Base-by-base conservation (phyloP, 176 grass and related monocot genomes). In the Oryza nivara region DNA sequence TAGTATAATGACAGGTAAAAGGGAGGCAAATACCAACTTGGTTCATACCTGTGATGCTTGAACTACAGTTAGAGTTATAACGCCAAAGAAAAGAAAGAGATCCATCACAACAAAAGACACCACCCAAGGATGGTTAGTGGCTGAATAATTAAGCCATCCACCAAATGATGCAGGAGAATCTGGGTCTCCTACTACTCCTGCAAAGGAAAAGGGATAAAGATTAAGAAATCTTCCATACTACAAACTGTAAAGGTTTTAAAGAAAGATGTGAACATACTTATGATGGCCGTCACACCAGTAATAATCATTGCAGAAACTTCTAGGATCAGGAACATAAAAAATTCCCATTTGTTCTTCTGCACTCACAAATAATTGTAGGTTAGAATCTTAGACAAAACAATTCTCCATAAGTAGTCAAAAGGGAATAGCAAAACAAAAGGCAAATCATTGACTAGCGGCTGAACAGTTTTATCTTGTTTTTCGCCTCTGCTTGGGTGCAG, bases 301-400 rank as follows among this genome's bases (percentile, higher is more conserved):
- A 98, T 83, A 46, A 98, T 94, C 96, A 95, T 98, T 15, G 96
- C 96, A 80, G 88, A 95, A 85, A 95, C 91, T 98, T 98, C 96
- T 56, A 93, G 88, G 75, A 93, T 66, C 66, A 95, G 93, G 82
- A 98, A 94, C 91, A 95, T 95, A 84, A 98, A 92, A 73, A 98
- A 98, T 68, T 95, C 96, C 96, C 96, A 93, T 87, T 98, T 98
- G 77, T 98, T 98, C 75, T 78, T 92, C 96, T 98, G 91, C 77
- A 86, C 81, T 83, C 90, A 71, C 36, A 85, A 91, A 52, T 69
- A 65, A 81, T 11, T 26, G 46, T 68, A 82, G 49, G 67, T 85
- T 80, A 76, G 52, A 82, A 74, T 43, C 73, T 83, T 80, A 76
- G 35, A 83, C 67, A n/a, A 11, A 77, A 75, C 12, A 44, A 72